A percentile compares a stretch with the other conserved stretches of the same genome.
These are phyloP conservation scores for Forsythia viridissima DNA, from an alignment of 257 asterid genomes.

Conservation along the genomic window DNA sequence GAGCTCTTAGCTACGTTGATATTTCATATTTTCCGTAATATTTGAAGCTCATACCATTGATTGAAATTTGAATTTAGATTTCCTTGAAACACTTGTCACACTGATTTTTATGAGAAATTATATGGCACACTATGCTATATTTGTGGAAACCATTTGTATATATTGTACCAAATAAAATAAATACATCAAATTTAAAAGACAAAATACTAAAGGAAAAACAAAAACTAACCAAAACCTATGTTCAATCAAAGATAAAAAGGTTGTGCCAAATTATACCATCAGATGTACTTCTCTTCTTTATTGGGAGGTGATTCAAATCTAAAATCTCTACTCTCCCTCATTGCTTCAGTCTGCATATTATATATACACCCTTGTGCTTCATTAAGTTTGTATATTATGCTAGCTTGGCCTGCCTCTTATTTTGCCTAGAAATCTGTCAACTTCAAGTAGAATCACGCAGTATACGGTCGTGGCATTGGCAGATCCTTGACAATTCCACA, in stretches of 20 bases:
- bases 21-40: neutral
- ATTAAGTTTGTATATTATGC: neutral
- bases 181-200: neutral
- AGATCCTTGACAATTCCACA: slow-evolving; percentile 57
- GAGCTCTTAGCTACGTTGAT: too few relatives aligned
- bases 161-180: neutral
- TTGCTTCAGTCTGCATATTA: neutral
- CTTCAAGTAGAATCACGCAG: slow-evolving; percentile 10
- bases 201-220: neutral
- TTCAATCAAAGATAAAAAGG: neutral
- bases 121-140: too few relatives aligned
- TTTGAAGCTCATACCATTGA: neutral
- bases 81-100: neutral
- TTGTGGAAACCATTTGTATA: neutral
- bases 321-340: neutral
- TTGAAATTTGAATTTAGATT: neutral
- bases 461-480: slow-evolving; percentile 40
- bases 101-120: too few relatives aligned
- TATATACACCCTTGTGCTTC: neutral
- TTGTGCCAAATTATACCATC: neutral
- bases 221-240: neutral
- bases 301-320: neutral
- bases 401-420: neutral
- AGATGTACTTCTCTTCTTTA: neutral
- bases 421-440: neutral